Evolutionary conservation across 306 rosid genomes (phyloP).

Genomic region (Begonia peltatifolia): DNA sequence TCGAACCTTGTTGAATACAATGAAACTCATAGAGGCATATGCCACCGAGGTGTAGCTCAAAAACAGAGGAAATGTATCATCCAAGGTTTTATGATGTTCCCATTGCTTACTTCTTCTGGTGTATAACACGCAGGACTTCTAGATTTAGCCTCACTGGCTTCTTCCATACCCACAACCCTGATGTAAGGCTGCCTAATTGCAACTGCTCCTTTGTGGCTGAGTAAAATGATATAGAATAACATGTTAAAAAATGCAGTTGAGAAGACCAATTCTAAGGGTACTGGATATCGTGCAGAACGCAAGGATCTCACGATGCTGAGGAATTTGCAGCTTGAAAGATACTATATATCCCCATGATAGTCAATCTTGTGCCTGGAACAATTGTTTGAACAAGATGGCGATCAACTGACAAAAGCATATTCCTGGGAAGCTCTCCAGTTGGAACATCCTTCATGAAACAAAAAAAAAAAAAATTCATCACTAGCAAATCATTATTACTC

Average conservation of each 20-base stretch:
- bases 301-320: slow-evolving; percentile 43
- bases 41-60: neutral
- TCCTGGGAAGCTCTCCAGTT: slow-evolving; percentile 96
- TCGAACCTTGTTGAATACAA: too few species aligned
- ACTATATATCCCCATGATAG: slow-evolving; percentile 86
- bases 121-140: slow-evolving; percentile 58
- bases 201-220: slow-evolving; percentile 89
- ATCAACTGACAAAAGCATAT: slow-evolving; percentile 89
- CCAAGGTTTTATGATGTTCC: slow-evolving; percentile 3
- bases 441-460: slow-evolving; percentile 78
- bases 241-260: neutral
- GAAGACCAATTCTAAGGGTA: slow-evolving; percentile 4
- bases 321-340: slow-evolving; percentile 86
- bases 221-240: slow-evolving; percentile 9
- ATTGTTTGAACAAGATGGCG: slow-evolving; percentile 92
- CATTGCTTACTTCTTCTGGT: slow-evolving; percentile 51
- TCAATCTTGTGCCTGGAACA: slow-evolving; percentile 92
- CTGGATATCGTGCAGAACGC: slow-evolving; percentile 1
- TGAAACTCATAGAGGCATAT: too few species aligned
- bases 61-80: slow-evolving; percentile 3
- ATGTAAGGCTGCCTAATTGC: slow-evolving; percentile 96
- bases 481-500: neutral
- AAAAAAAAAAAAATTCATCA: slow-evolving; percentile 8
- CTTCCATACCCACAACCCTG: slow-evolving; percentile 90
- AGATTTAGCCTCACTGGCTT: slow-evolving; percentile 57